Base-by-base conservation (phyloP, 805 yeast species). In the Hanseniaspora osmophila region DNA sequence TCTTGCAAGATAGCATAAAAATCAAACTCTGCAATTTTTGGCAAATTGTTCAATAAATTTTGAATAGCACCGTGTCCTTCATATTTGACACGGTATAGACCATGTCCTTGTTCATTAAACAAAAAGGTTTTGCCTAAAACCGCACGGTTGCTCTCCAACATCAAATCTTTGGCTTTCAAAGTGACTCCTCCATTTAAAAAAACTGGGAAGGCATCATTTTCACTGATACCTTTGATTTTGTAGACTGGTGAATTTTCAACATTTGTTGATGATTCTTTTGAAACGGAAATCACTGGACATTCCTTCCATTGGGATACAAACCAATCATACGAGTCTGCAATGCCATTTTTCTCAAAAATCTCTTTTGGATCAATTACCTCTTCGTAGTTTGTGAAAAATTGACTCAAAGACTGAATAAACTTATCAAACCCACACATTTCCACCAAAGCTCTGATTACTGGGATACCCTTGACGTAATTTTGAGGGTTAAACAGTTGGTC, bases 61-160 rank as follows among this genome's bases (percentile, higher is more conserved):
- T 59, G 55, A 43, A 60, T 60, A 30, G 62, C 51, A 16, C 48
- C 44, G 5, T 44, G 12, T 32, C 61, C 50, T 19, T 60, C 64
- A 51, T 79, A 80, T 10, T 71, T 65, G 0, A 72, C 72, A 44
- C 71, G 67, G 50, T 69, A 72, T 49, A 74, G 64, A 1, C 76
- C 78, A 18, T 66, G 48, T 13, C 52, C 44, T 35, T 52, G 48
- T 16, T 53, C 49, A 33, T 62, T 62, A 18, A 50, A 47, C 9
- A 55, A 41, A 4, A 51, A 50, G 30, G 58, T 52, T 17, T 51
- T 45, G 7, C 43, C 43, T 11, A 32, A 11, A 41, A 58, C 62
- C 10, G 32, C 15, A 16, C 47, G 35, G n/a, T 55, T 15, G 3
- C 15, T 55, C 27, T 49, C 46, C 13, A 54, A 48, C 38, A 54